Conservation (phyloP, 495 filamentous ascomycete species). For the Daldinia loculata region DNA sequence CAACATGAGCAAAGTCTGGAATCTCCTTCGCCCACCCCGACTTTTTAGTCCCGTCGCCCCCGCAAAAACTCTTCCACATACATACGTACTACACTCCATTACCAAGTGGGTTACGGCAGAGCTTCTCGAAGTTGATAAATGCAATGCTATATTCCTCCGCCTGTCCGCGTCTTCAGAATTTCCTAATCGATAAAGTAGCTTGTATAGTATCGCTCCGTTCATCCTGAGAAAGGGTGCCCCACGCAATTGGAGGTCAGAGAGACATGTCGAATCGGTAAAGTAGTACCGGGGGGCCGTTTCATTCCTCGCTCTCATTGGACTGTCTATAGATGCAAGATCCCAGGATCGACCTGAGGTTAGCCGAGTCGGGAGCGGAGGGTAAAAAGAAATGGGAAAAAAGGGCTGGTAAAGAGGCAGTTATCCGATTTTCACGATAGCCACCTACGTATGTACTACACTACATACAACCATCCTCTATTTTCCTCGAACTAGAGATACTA, state of each 20-base stretch:
- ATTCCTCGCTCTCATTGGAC: constrained; percentile 18
- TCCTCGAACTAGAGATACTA: constrained; percentile 11
- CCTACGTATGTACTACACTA: neutral
- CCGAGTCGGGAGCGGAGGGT: constrained; percentile 39
- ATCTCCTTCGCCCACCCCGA: constrained; percentile 10
- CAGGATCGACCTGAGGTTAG: constrained; percentile 34
- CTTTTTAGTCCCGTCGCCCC: constrained; percentile 1
- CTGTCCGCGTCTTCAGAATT: constrained; percentile 26
- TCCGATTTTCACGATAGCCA: constrained; percentile 30
- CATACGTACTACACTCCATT: constrained; percentile 9
- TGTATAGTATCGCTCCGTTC: constrained; percentile 23
- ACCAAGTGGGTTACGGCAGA: constrained; percentile 11
- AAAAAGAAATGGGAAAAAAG: constrained; percentile 22
- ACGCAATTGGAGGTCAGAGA: constrained; percentile 20
- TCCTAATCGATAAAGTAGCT: constrained; percentile 26
- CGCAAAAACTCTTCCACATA: constrained; percentile 3
- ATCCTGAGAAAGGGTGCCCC: constrained; percentile 34
- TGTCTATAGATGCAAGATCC: constrained; percentile 28
- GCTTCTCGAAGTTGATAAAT: constrained; percentile 18
- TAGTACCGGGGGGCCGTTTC: neutral
- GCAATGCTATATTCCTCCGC: constrained; percentile 29
- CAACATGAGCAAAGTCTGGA: neutral
- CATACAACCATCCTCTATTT: constrained; percentile 13
- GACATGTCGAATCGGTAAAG: constrained; percentile 30
- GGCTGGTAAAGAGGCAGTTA: constrained; percentile 8